Conservation (phyloP, 108 stramenopile species). For the Fragilariopsis cylindrus region DNA sequence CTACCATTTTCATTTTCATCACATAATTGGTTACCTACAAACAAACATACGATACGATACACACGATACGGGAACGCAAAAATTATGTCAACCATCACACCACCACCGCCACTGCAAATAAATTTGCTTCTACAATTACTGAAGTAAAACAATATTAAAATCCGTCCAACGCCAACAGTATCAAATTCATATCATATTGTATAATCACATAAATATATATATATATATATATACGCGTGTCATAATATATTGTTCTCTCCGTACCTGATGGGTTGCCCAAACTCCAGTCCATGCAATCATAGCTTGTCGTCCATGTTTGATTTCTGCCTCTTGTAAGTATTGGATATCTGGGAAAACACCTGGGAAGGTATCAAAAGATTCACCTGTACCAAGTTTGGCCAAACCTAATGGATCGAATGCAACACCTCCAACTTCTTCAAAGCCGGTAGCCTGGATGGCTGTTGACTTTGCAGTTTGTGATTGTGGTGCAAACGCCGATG, state of each 20-base stretch:
- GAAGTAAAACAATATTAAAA: not conserved
- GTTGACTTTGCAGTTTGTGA: constrained; percentile 18
- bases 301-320: constrained; percentile 91
- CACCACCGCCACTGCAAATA: too few relatives aligned
- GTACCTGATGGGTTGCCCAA: constrained; percentile 74
- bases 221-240: not conserved
- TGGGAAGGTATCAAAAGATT: constrained; percentile 81
- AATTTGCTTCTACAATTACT: not conserved
- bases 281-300: constrained; percentile 93
- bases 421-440: constrained; percentile 49
- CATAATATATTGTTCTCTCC: not conserved
- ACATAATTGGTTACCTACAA: too few relatives aligned
- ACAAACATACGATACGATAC: too few relatives aligned
- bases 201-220: not conserved
- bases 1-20: too few relatives aligned
- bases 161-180: too few relatives aligned
- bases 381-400: constrained; percentile 49
- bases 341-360: constrained; percentile 90
- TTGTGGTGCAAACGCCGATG: constrained; percentile 58
- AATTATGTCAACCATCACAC: too few relatives aligned
- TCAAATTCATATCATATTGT: not conserved
- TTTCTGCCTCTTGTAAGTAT: constrained; percentile 88
- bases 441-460: constrained; percentile 47
- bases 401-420: constrained; percentile 66
- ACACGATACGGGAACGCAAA: too few relatives aligned